phyloP scores from a whole-genome alignment of 148 eudicot species.

The Bassia scoparia region DNA sequence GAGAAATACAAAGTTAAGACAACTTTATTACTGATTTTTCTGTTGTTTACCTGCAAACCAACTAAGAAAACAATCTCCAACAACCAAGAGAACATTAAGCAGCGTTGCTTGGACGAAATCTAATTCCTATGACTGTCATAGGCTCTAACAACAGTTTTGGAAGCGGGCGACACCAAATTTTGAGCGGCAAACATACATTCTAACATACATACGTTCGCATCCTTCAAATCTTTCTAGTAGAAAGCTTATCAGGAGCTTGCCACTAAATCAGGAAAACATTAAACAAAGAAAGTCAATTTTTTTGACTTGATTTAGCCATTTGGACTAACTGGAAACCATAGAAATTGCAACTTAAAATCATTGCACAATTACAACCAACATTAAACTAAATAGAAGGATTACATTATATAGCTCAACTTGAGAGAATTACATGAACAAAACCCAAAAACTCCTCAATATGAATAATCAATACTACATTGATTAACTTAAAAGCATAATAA shows the following conservation, averaged over 20 bases:
- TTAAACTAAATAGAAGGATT: neutral
- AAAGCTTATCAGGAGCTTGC: neutral
- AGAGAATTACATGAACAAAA: neutral
- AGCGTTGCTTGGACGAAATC: conserved; percentile 76
- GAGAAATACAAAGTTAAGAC: no score
- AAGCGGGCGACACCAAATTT: conserved; percentile 55
- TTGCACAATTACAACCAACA: neutral
- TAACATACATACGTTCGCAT: conserved; percentile 74
- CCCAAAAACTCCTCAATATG: no score
- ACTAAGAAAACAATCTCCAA: conserved; percentile 86
- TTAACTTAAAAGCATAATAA: conserved; percentile 5
- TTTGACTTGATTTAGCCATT: neutral
- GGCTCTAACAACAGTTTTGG: conserved; percentile 67
- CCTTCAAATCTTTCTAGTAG: conserved; percentile 20
- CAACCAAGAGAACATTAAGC: conserved; percentile 73
- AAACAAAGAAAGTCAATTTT: neutral
- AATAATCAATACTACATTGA: neutral
- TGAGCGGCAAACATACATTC: conserved; percentile 89
- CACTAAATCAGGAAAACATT: conserved; percentile 9
- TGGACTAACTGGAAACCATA: neutral
- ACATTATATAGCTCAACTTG: neutral
- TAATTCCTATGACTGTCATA: conserved; percentile 75
- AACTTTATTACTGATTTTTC: no score
- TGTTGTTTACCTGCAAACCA: conserved; percentile 70
- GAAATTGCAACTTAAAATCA: neutral